Evolutionary conservation across 176 grass and related monocot genomes (phyloP).

Genomic region (Triticum turgidum): DNA sequence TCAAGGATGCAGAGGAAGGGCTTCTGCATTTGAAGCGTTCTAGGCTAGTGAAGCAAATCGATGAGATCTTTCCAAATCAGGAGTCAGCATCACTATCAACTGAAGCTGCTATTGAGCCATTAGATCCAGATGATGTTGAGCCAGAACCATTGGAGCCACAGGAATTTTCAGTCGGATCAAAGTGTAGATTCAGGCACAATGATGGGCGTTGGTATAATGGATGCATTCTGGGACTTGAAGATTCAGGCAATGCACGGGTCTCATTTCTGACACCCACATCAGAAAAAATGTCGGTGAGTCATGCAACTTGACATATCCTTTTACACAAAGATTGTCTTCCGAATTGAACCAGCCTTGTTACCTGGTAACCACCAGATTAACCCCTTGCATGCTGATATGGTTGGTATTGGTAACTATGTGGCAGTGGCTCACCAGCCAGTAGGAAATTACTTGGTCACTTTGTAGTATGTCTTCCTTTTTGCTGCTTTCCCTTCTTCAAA

Average conservation of each 20-base stretch:
- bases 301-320: no score
- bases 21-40: slow-evolving; percentile 88
- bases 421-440: neutral
- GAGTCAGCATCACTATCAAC: slow-evolving; percentile 2
- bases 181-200: slow-evolving; percentile 88
- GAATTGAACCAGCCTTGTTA: neutral
- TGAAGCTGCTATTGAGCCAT: slow-evolving; percentile 44
- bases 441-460: neutral
- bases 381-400: slow-evolving; percentile 1
- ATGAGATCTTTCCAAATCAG: slow-evolving; percentile 60
- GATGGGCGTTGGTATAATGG: slow-evolving; percentile 99
- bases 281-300: slow-evolving; percentile 85
- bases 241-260: slow-evolving; percentile 54
- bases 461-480: neutral
- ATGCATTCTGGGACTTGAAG: slow-evolving; percentile 67
- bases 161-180: slow-evolving; percentile 64
- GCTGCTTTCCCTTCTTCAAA: neutral
- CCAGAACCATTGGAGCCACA: slow-evolving; percentile 51
- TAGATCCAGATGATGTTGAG: slow-evolving; percentile 48
- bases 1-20: slow-evolving; percentile 87
- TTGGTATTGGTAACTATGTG: neutral
- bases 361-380: slow-evolving; percentile 13
- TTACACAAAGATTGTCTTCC: slow-evolving; percentile 10
- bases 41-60: slow-evolving; percentile 69
- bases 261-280: slow-evolving; percentile 89